These are phyloP conservation scores for Monosporozyma aerobia DNA, from an alignment of 805 yeast genomes.

Conservation along the genomic window DNA sequence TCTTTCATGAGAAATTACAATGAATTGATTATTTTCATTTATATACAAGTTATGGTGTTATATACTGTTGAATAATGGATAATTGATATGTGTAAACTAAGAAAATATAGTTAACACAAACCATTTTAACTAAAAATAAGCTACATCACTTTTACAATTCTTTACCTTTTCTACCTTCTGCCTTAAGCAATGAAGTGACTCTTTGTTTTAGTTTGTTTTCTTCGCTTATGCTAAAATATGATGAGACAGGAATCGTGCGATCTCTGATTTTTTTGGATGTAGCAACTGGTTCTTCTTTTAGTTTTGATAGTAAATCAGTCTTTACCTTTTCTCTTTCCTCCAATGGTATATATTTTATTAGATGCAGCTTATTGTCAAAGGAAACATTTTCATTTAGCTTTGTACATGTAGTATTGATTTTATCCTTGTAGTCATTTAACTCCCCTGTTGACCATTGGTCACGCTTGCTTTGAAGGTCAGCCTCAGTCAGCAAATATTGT, in stretches of 20 bases:
- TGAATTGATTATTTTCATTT: slow-evolving; percentile 3
- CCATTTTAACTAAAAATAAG: not conserved
- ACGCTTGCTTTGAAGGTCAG: slow-evolving; percentile 33
- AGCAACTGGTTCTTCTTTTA: not conserved
- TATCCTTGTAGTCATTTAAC: slow-evolving; percentile 13
- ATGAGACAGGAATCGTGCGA: not conserved
- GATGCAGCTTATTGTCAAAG: slow-evolving; percentile 22
- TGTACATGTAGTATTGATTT: slow-evolving; percentile 8
- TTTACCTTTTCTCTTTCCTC: slow-evolving; percentile 28
- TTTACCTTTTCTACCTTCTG: not conserved
- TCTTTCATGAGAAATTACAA: not conserved
- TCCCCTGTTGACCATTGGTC: slow-evolving; percentile 30
- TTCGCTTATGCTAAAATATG: not conserved
- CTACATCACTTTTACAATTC: not conserved
- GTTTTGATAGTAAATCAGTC: slow-evolving; percentile 11
- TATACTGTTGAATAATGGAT: not conserved
- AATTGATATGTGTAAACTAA: not conserved
- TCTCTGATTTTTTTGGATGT: not conserved
- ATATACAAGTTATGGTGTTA: slow-evolving; percentile 3
- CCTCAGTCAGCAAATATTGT: slow-evolving; percentile 38
- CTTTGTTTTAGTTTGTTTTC: not conserved
- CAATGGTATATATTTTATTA: slow-evolving; percentile 16
- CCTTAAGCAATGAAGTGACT: not conserved
- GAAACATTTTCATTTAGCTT: slow-evolving; percentile 15
- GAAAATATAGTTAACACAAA: not conserved